Base-by-base conservation (phyloP, 1,284 basidiomycete species). In the Fomitopsis palustris region DNA sequence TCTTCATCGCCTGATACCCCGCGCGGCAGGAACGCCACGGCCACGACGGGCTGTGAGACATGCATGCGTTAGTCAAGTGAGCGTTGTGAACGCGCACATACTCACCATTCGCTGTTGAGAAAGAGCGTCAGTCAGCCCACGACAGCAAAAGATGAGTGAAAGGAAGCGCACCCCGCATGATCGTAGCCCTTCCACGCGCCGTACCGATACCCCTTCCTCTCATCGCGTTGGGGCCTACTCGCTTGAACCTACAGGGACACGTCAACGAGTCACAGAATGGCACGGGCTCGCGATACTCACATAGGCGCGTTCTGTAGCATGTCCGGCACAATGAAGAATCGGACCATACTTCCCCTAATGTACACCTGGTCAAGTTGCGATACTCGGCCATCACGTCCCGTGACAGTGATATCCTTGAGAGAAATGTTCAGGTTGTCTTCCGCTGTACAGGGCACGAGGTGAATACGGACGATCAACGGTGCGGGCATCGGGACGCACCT, bases 351-450 rank as follows among this genome's bases (percentile, higher is more conserved):
- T 65, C 97, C 97, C 66, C 97, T 85, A 69, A 99, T 99, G 77
- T 99, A 99, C 43, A 98, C 96, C 76, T 98, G 96, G 80, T 99
- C 96, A 57, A 99, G 83, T 75, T 99, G 97, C n/a, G 96, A 96
- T 45, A 99, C 95, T 70, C 97, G 93, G 52, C 97, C 97, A 81
- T 99, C 97, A 60, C 96, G 88, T 57, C 93, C 95, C 12, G 97
- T 99, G 25, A 98, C 97, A 23, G 96, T 98, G 70, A 99, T 97
- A 64, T 98, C 95, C 75, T 88, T 95, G 67, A 99, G 75, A 1
- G 96, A 95, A 71, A 99, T 95, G 78, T 99, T 99, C 55, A 99
- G 81, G 71, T 96, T 98, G 74, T 99, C 97, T 77, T 99, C 97
- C 65, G 97, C 97, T 99, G 75, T 60, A 23, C 21, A 66, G 62